A percentile compares a stretch with the other conserved stretches of the same genome.
Conservation (phyloP, 2,329 filamentous ascomycete species). For the Pestalotiopsis sp. region DNA sequence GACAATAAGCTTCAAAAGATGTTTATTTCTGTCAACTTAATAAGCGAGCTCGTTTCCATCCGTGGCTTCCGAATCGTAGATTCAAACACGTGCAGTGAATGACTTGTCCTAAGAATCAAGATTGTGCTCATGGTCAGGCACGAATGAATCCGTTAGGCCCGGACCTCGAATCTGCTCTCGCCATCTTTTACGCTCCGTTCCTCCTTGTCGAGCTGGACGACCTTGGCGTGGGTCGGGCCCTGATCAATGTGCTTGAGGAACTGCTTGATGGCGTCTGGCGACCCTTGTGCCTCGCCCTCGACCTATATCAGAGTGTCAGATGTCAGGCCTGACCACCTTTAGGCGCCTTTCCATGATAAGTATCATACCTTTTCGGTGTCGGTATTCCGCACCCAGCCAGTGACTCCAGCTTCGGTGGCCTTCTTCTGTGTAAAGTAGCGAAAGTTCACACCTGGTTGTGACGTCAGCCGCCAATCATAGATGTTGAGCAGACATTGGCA, state of each 20-base stretch:
- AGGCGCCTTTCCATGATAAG: background rate
- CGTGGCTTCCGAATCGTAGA: background rate
- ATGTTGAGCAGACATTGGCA: background rate
- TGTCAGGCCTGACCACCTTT: background rate
- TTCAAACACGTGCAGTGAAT: background rate
- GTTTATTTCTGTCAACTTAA: background rate
- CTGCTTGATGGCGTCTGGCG: constrained; percentile 62
- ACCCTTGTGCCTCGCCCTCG: constrained; percentile 85
- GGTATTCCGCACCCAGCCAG: constrained; percentile 66
- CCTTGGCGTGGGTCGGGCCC: constrained; percentile 73
- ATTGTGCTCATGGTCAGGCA: background rate
- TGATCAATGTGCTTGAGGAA: constrained; percentile 76
- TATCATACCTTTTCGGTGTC: constrained; percentile 53
- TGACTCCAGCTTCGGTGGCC: constrained; percentile 52
- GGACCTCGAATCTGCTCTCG: constrained; percentile 68
- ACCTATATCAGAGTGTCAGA: constrained; percentile 59
- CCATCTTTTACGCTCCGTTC: constrained; percentile 66
- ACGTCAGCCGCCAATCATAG: constrained; percentile 20
- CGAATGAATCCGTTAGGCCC: constrained; percentile 19
- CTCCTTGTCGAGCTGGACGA: constrained; percentile 73
- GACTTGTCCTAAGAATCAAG: background rate
- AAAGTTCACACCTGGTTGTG: constrained; percentile 54
- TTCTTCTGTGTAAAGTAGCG: constrained; percentile 58
- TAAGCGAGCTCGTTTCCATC: background rate
- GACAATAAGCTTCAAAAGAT: background rate